phyloP scores from a whole-genome alignment of 1,139 yeast genomes.

The Suhomyces bokatorum region DNA sequence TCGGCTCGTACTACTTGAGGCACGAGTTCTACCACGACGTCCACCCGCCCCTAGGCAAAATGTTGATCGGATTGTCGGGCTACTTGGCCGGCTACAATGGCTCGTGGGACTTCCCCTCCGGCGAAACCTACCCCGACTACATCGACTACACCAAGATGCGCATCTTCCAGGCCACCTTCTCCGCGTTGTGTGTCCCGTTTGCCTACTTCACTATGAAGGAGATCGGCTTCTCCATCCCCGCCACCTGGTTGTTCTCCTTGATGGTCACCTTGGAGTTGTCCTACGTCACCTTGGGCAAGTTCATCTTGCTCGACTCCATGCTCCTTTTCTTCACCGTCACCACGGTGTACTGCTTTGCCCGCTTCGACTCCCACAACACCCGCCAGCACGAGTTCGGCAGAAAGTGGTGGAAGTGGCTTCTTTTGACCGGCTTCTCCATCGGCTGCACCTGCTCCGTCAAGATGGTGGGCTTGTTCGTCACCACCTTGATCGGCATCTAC shows the following conservation, averaged over 20 bases:
- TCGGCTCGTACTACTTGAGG: slow-evolving; percentile 88
- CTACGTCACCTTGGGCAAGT: slow-evolving; percentile 85
- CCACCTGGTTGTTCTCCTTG: slow-evolving; percentile 86
- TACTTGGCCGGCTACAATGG: slow-evolving; percentile 95
- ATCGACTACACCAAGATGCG: slow-evolving; percentile 91
- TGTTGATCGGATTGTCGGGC: slow-evolving; percentile 94
- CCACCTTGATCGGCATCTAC: slow-evolving; percentile 73
- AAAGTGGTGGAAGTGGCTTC: slow-evolving; percentile 95
- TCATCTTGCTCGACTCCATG: slow-evolving; percentile 95
- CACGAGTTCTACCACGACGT: slow-evolving; percentile 97
- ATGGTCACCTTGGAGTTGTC: slow-evolving; percentile 87
- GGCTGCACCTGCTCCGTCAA: slow-evolving; percentile 84
- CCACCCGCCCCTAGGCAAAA: slow-evolving; percentile 97
- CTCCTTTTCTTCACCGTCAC: slow-evolving; percentile 87
- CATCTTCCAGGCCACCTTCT: slow-evolving; percentile 86
- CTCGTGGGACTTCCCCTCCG: slow-evolving; percentile 91
- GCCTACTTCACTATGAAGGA: slow-evolving; percentile 92
- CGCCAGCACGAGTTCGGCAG: slow-evolving; percentile 56
- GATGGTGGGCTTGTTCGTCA: slow-evolving; percentile 81
- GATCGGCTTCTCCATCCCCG: slow-evolving; percentile 74
- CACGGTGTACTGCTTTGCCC: slow-evolving; percentile 72
- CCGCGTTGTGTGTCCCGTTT: slow-evolving; percentile 86
- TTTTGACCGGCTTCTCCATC: slow-evolving; percentile 69
- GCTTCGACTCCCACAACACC: slow-evolving; percentile 74
- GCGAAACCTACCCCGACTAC: slow-evolving; percentile 80